Evolutionary conservation across 2,329 filamentous ascomycete species (phyloP).

Genomic region (Phyllosticta ampelicida): DNA sequence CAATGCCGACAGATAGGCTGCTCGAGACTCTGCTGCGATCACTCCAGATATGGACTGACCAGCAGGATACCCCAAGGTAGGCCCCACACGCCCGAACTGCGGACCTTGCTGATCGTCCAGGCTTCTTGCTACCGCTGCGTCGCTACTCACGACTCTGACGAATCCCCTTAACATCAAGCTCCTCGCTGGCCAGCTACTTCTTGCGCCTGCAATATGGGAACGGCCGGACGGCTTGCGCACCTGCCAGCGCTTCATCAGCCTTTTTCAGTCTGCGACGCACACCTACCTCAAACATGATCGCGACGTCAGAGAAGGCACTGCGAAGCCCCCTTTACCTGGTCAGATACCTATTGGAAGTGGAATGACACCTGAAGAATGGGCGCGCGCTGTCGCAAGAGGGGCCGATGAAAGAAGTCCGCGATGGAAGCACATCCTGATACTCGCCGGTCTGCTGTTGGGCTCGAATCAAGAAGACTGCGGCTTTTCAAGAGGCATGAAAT

Average conservation of each 20-base stretch:
- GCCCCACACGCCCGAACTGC: conserved; percentile 8
- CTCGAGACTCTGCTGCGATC: conserved; percentile 56
- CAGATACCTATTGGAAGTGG: conserved; percentile 32
- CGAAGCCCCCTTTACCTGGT: conserved; percentile 16
- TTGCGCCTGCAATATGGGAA: conserved; percentile 60
- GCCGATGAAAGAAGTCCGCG: conserved; percentile 52
- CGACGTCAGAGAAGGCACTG: conserved; percentile 21
- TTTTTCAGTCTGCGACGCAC: conserved; percentile 59
- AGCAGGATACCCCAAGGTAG: conserved; percentile 50
- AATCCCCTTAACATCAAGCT: conserved; percentile 67
- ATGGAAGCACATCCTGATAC: conserved; percentile 76
- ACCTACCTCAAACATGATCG: conserved; percentile 41
- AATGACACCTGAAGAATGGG: conserved; percentile 46
- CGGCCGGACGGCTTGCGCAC: conserved; percentile 50
- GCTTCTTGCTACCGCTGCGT: conserved; percentile 54
- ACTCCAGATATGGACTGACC: conserved; percentile 46
- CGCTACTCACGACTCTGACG: conserved; percentile 56
- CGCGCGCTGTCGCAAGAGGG: conserved; percentile 46
- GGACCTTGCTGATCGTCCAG: conserved; percentile 15
- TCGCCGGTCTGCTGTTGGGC: conserved; percentile 68
- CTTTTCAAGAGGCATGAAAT: conserved; percentile 49
- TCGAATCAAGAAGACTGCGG: conserved; percentile 51
- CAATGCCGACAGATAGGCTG: conserved; percentile 56
- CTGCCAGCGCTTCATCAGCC: conserved; percentile 55
- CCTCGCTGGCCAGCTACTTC: conserved; percentile 60